Conservation (phyloP, 495 filamentous ascomycete species). For the Collariella sp. region DNA sequence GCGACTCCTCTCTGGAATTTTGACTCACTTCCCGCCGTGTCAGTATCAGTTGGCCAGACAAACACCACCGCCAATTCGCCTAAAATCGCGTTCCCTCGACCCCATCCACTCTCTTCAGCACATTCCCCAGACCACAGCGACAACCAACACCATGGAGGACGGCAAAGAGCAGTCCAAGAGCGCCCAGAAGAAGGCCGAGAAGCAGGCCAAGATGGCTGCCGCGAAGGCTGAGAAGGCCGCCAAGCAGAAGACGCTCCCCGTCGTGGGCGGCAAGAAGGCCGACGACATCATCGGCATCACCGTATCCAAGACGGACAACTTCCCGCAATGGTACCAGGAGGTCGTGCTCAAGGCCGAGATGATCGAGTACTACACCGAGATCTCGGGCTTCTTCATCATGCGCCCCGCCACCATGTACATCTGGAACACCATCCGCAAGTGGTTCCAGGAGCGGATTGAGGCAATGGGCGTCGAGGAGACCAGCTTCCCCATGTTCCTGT, state of each 20-base stretch:
- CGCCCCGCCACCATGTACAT: conserved; percentile 79
- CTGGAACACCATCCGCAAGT: conserved; percentile 86
- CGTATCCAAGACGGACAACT: conserved; percentile 73
- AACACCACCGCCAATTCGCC: neutral
- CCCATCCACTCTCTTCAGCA: neutral
- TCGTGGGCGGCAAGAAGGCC: conserved; percentile 45
- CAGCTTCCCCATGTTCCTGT: conserved; percentile 92
- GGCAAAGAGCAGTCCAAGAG: conserved; percentile 53
- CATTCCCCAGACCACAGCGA: conserved; percentile 6
- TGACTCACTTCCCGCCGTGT: conserved; percentile 8
- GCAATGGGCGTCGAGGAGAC: conserved; percentile 86
- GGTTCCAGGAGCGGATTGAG: conserved; percentile 83
- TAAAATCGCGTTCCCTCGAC: neutral
- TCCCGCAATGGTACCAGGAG: conserved; percentile 91
- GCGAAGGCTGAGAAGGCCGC: conserved; percentile 61
- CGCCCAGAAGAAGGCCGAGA: conserved; percentile 63
- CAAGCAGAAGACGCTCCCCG: conserved; percentile 41
- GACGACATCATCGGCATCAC: conserved; percentile 77
- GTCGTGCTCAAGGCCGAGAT: conserved; percentile 90
- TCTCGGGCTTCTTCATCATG: conserved; percentile 92
- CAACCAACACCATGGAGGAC: conserved; percentile 41
- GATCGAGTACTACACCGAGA: conserved; percentile 65
- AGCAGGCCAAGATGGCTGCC: conserved; percentile 55
- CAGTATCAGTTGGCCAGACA: neutral
- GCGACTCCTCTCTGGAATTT: neutral